Evolutionary conservation across 1,284 basidiomycete species (phyloP), one percentile per base, ranked within the genome.

Genomic region (Puccinia horiana): DNA sequence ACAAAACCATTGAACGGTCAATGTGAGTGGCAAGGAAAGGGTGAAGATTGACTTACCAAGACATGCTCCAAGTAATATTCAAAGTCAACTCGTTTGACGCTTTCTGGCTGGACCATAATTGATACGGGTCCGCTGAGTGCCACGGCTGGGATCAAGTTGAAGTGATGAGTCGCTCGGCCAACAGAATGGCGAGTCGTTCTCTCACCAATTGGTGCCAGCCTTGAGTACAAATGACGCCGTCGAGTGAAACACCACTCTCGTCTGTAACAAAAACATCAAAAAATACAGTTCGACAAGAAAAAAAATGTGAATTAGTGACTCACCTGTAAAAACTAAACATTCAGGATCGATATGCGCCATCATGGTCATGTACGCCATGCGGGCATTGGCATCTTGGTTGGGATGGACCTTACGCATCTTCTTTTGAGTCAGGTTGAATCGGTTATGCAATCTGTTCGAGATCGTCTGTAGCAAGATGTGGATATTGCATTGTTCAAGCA

Each of bases 21-120:
- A 63, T 16, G 14, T 63, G 9, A 37, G 11, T 14, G 32, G 26
- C 18, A 11, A 63, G 23, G 6, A 32, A n/a, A 23, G 8, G 23
- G 16, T 16, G 20, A n/a, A 54, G 20, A 54, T 54, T 54, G 8
- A 54, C 61, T 63, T 3, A 63, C 61, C 61, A 63, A 72, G 12
- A 72, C 32, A 40, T 72, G 26, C 40, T 72, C 40, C 69, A 72
- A 72, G 40, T 40, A 72, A 35, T 42, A n/a, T n/a, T n/a, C n/a
- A n/a, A n/a, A n/a, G 35, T 12, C 14, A 69, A 8, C 35, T 35
- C 35, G 65, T 11, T n/a, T 42, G 35, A 72, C 69, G 14, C 16
- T 37, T 44, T 72, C 40, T 18, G 12, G n/a, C 37, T 72, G 44
- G 9, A 72, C 44, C 44, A 49, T 23, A 9, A 29, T 11, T 16